Conservation (phyloP, 352 stramenopile genomes). For the Globisporangium takayamanum region DNA sequence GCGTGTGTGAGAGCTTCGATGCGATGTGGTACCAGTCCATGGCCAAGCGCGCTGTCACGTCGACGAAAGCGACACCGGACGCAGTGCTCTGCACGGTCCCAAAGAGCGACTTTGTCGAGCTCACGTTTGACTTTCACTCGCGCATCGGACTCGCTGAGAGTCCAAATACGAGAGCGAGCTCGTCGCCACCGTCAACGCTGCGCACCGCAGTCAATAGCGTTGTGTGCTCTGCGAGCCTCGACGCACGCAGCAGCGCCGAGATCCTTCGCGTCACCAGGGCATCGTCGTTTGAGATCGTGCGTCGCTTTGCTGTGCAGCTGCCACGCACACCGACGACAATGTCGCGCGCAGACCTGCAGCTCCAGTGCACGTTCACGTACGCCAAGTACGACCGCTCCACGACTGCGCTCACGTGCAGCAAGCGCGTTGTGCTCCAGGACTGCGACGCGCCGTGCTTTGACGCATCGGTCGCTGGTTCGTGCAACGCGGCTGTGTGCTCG, state of each 20-base stretch:
- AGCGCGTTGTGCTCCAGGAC: conserved; percentile 18
- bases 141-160: conserved; percentile 9
- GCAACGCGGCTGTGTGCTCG: background rate
- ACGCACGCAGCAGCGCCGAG: conserved; percentile 1
- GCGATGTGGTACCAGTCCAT: conserved; percentile 41
- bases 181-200: background rate
- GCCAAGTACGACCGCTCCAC: conserved; percentile 12
- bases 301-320: conserved; percentile 10
- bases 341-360: conserved; percentile 6
- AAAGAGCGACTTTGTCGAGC: conserved; percentile 40
- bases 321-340: conserved; percentile 6
- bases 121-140: conserved; percentile 37
- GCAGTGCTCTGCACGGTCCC: conserved; percentile 22
- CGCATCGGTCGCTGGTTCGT: conserved; percentile 2
- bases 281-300: conserved; percentile 2
- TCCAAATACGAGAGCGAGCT: conserved; percentile 1
- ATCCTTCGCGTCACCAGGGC: conserved; percentile 1
- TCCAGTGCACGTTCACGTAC: conserved; percentile 18
- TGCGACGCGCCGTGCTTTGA: conserved; percentile 20
- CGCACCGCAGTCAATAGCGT: conserved; percentile 2
- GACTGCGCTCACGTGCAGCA: conserved; percentile 6
- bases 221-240: conserved; percentile 8
- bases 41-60: background rate
- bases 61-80: background rate
- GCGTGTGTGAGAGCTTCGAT: conserved; percentile 28